Evolutionary conservation across 2,329 filamentous ascomycete species (phyloP).

Genomic region (Aspergillus terreus): DNA sequence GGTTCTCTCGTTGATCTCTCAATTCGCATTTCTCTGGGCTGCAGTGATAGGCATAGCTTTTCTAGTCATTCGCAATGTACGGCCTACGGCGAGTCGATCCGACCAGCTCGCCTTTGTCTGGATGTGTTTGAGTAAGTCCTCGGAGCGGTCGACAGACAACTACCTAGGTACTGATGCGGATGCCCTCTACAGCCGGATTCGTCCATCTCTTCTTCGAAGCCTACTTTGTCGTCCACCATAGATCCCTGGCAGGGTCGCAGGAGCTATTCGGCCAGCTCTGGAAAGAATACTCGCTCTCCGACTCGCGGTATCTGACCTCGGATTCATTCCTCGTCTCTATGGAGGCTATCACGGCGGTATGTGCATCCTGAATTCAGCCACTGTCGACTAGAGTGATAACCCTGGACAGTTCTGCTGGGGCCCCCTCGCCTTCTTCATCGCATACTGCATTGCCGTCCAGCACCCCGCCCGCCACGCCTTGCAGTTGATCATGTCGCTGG

Average conservation of each 20-base stretch:
- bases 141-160: neutral
- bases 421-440: constrained; percentile 51
- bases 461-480: constrained; percentile 50
- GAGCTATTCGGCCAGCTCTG: constrained; percentile 75
- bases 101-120: constrained; percentile 61
- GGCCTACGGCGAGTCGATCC: constrained; percentile 46
- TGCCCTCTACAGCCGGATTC: constrained; percentile 7
- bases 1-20: constrained; percentile 52
- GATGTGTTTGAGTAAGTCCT: constrained; percentile 62
- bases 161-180: neutral
- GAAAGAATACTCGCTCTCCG: constrained; percentile 84
- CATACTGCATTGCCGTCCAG: constrained; percentile 45
- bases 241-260: constrained; percentile 57
- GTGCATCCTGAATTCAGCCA: constrained; percentile 29
- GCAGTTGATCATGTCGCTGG: constrained; percentile 51
- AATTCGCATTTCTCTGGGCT: constrained; percentile 54
- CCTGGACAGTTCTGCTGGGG: constrained; percentile 47
- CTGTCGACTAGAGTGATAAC: neutral
- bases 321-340: constrained; percentile 80
- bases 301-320: constrained; percentile 76
- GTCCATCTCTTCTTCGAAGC: constrained; percentile 73
- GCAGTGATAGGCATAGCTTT: constrained; percentile 54
- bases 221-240: constrained; percentile 66
- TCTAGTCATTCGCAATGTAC: constrained; percentile 46
- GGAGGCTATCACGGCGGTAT: constrained; percentile 71